These are phyloP conservation scores for Erythrophleum fordii DNA, from an alignment of 306 rosid species.

Conservation along the genomic window DNA sequence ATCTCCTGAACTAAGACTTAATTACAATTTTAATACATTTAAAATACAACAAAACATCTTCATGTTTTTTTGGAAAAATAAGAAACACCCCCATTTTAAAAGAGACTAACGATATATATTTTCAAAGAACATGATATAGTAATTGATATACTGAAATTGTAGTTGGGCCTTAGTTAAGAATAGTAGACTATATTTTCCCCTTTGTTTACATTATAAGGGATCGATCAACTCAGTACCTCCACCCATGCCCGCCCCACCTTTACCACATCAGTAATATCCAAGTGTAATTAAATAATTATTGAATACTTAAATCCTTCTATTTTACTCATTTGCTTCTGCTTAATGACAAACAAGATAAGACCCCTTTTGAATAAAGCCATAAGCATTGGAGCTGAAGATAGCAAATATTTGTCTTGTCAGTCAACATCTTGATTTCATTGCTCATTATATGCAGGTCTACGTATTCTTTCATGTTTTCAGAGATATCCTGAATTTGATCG, in stretches of 20 bases:
- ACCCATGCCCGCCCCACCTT: slow-evolving; percentile 1
- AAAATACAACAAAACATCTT: no score
- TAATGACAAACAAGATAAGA: slow-evolving; percentile 11
- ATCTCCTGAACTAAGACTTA: no score
- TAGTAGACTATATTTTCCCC: background rate
- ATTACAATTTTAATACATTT: no score
- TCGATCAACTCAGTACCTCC: no score
- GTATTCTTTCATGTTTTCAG: slow-evolving; percentile 25
- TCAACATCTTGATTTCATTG: slow-evolving; percentile 27
- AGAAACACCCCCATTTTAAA: no score
- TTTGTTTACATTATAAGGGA: background rate
- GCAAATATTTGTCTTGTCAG: slow-evolving; percentile 1
- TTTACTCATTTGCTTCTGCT: slow-evolving; percentile 34
- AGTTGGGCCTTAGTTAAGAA: background rate
- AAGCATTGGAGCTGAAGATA: slow-evolving; percentile 12
- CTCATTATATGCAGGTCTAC: slow-evolving; percentile 35
- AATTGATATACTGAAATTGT: background rate
- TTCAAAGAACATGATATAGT: no score
- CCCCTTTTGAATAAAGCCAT: background rate
- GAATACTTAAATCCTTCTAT: background rate
- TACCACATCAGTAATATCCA: background rate
- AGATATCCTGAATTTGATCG: slow-evolving; percentile 14
- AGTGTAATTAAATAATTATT: background rate
- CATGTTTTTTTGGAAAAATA: no score
- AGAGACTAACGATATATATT: background rate